These are phyloP conservation scores for Lactarius deliciosus DNA, from an alignment of 768 basidiomycete genomes.

Conservation along the genomic window DNA sequence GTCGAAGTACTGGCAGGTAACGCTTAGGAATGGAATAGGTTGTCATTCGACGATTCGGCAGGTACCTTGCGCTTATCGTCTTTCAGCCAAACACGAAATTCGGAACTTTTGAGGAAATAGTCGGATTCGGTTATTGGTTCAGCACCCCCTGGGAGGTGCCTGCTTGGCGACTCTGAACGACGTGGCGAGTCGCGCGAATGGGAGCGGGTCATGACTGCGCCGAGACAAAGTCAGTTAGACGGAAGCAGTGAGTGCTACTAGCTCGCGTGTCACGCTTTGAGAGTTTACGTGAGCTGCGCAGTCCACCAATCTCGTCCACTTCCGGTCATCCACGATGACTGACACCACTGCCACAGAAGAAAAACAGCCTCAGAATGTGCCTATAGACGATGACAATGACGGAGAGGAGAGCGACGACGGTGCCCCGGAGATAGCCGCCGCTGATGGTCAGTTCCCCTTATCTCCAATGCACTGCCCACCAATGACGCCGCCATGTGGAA, in stretches of 20 bases:
- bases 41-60: constrained; percentile 19
- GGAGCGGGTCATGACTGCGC: constrained; percentile 24
- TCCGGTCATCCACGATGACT: constrained; percentile 19
- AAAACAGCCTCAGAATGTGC: constrained; percentile 25
- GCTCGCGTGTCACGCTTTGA: not conserved
- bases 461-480: not conserved
- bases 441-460: constrained; percentile 36
- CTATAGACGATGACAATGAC: constrained; percentile 30
- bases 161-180: constrained; percentile 17
- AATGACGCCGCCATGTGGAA: not conserved
- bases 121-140: constrained; percentile 76
- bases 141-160: constrained; percentile 53
- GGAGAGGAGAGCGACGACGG: constrained; percentile 39
- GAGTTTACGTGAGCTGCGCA: constrained; percentile 20
- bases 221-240: not conserved
- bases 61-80: constrained; percentile 61
- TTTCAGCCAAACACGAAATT: constrained; percentile 86
- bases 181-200: constrained; percentile 18
- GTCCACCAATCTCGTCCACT: not conserved
- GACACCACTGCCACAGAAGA: constrained; percentile 20
- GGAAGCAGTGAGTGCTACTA: not conserved
- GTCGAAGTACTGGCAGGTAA: constrained; percentile 69
- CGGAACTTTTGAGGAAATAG: constrained; percentile 85
- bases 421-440: constrained; percentile 31
- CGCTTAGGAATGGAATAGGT: not conserved